A percentile compares a stretch with the other conserved stretches of the same genome.
Conservation (phyloP, 768 basidiomycete species). For the Paxillus involutus region DNA sequence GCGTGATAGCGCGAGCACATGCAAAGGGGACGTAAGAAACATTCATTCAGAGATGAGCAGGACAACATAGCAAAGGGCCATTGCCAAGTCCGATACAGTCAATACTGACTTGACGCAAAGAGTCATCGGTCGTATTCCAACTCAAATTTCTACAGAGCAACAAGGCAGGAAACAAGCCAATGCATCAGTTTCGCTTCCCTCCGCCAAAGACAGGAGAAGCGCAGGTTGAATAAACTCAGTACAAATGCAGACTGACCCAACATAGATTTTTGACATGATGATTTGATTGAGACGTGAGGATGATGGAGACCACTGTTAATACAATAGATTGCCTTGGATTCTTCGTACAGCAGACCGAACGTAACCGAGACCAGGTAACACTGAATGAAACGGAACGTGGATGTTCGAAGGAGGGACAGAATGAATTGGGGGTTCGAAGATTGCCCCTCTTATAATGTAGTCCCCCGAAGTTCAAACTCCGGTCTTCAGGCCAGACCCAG, state of each 20-base stretch:
- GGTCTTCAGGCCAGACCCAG: conserved; percentile 28
- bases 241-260: conserved; percentile 84
- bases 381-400: conserved; percentile 46
- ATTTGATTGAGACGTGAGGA: conserved; percentile 18
- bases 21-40: conserved; percentile 31
- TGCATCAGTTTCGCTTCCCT: conserved; percentile 56
- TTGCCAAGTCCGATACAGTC: conserved; percentile 36
- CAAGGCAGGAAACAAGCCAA: conserved; percentile 39
- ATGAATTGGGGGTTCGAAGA: conserved; percentile 29
- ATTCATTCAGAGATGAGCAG: conserved; percentile 30
- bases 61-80: conserved; percentile 46
- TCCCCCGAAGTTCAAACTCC: conserved; percentile 48
- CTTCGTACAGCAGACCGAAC: conserved; percentile 53
- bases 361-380: conserved; percentile 57
- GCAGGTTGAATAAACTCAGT: conserved; percentile 42
- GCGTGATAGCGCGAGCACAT: conserved; percentile 14
- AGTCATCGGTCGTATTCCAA: conserved; percentile 96
- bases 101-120: conserved; percentile 81
- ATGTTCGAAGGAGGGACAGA: conserved; percentile 46
- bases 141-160: conserved; percentile 80
- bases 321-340: conserved; percentile 50
- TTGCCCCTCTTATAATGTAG: conserved; percentile 42
- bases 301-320: conserved; percentile 37
- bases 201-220: conserved; percentile 44
- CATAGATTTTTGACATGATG: conserved; percentile 85